phyloP scores from a whole-genome alignment of 2,329 filamentous ascomycete genomes.

The Colletotrichum siamense region DNA sequence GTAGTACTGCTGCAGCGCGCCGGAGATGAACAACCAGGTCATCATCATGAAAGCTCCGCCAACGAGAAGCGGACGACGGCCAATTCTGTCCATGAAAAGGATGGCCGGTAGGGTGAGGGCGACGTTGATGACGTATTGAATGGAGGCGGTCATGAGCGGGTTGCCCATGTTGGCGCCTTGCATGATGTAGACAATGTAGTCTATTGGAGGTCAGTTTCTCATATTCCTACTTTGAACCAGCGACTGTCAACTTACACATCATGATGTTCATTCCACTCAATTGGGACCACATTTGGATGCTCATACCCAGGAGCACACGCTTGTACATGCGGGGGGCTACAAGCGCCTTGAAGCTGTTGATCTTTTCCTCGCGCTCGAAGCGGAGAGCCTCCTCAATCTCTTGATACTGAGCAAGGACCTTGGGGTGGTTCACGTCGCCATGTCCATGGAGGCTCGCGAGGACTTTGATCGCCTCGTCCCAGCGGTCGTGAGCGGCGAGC shows the following conservation, averaged over 20 bases:
- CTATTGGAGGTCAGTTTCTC: slow-evolving; percentile 20
- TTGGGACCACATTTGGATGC: slow-evolving; percentile 65
- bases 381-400: slow-evolving; percentile 63
- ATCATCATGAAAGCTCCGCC: slow-evolving; percentile 63
- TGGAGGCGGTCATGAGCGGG: slow-evolving; percentile 63
- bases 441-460: slow-evolving; percentile 64
- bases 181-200: slow-evolving; percentile 68
- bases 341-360: slow-evolving; percentile 54
- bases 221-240: neutral
- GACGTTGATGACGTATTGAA: slow-evolving; percentile 71
- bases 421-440: slow-evolving; percentile 60
- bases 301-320: slow-evolving; percentile 63
- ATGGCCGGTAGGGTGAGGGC: slow-evolving; percentile 65
- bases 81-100: slow-evolving; percentile 63
- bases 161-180: slow-evolving; percentile 60
- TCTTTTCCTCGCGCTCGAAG: slow-evolving; percentile 58
- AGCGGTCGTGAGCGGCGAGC: slow-evolving; percentile 71
- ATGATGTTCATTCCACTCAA: slow-evolving; percentile 66
- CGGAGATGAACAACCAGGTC: slow-evolving; percentile 67
- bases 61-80: slow-evolving; percentile 62
- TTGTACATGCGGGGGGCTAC: slow-evolving; percentile 57
- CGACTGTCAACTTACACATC: slow-evolving; percentile 41
- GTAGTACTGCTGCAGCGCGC: slow-evolving; percentile 65
- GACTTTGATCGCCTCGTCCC: slow-evolving; percentile 67
- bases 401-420: slow-evolving; percentile 67